These are phyloP conservation scores for Metschnikowia drakensbergensis DNA, from an alignment of 805 yeast species.

Conservation along the genomic window DNA sequence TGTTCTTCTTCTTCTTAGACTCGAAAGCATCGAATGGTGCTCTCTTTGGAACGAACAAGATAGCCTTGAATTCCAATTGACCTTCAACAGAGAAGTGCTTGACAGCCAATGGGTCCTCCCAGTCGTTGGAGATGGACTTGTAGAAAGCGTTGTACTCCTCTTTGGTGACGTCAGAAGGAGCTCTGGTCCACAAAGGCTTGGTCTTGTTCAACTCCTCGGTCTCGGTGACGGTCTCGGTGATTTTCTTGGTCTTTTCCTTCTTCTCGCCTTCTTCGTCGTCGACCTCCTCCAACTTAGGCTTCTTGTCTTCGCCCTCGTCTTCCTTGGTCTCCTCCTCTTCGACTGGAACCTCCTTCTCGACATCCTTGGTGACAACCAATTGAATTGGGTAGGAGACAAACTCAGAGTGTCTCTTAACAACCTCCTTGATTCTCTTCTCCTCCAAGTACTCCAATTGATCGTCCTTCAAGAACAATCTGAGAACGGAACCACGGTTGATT, in stretches of 20 bases:
- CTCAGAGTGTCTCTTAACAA: slow-evolving; percentile 98
- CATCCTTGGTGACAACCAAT: slow-evolving; percentile 96
- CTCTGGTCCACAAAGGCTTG: slow-evolving; percentile 99
- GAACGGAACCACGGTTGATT: slow-evolving; percentile 90
- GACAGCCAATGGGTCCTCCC: slow-evolving; percentile 99
- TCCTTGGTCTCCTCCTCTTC: slow-evolving; percentile 58
- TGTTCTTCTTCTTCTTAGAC: slow-evolving; percentile 97
- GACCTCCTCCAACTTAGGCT: slow-evolving; percentile 68
- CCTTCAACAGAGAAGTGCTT: slow-evolving; percentile 99
- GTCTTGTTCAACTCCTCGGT: slow-evolving; percentile 98
- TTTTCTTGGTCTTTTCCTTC: slow-evolving; percentile 77
- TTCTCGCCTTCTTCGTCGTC: slow-evolving; percentile 61
- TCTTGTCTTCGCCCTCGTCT: slow-evolving; percentile 53
- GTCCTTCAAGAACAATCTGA: slow-evolving; percentile 95
- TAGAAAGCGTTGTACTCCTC: slow-evolving; percentile 99
- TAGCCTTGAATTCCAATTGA: slow-evolving; percentile 98
- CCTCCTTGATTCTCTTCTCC: slow-evolving; percentile 99
- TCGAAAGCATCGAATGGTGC: slow-evolving; percentile 99
- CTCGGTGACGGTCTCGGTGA: slow-evolving; percentile 91
- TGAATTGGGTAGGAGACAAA: slow-evolving; percentile 99
- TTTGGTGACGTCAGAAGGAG: slow-evolving; percentile 94
- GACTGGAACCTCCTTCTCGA: slow-evolving; percentile 93
- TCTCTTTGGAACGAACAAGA: slow-evolving; percentile 95
- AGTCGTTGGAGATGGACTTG: slow-evolving; percentile 98
- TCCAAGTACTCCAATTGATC: slow-evolving; percentile 98